phyloP scores from a whole-genome alignment of 208 protist species.

The Borovskyia barvae region DNA sequence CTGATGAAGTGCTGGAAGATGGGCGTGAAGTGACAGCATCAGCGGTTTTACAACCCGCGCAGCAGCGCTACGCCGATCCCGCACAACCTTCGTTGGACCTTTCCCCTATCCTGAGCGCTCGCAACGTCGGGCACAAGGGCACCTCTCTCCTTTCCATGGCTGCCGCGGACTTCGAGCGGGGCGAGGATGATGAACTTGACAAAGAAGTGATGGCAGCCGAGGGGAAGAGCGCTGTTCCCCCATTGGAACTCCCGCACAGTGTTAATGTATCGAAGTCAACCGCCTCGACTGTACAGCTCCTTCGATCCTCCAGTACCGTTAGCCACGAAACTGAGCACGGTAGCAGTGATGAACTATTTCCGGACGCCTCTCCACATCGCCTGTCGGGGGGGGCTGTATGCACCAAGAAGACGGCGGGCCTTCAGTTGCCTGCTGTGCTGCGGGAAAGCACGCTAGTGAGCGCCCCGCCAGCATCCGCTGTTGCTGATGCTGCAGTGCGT shows the following conservation, averaged over 20 bases:
- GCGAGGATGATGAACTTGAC: not conserved
- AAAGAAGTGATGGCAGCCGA: no score
- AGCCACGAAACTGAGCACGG: no score
- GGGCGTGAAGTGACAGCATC: not conserved
- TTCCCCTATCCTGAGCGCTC: not conserved
- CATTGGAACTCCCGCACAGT: no score
- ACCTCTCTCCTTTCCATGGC: conserved; percentile 4
- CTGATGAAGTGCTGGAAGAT: not conserved
- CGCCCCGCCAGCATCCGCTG: no score
- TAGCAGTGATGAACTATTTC: no score
- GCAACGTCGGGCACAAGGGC: not conserved
- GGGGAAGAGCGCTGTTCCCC: not conserved
- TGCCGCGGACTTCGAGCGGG: conserved; percentile 2
- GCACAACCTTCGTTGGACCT: not conserved
- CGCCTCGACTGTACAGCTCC: no score
- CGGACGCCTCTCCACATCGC: no score
- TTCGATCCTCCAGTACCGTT: no score
- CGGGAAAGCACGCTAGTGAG: not conserved
- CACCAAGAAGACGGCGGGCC: not conserved
- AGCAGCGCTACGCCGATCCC: not conserved
- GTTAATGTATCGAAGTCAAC: no score
- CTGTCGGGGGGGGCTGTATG: no score
- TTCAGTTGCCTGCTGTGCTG: conserved; percentile 17
- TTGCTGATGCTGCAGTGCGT: no score
- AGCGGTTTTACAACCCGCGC: not conserved